A percentile compares a stretch with the other conserved stretches of the same genome.
Conservation (phyloP, 371 early-diverging fungal genomes). For the Mucor plumbeus region DNA sequence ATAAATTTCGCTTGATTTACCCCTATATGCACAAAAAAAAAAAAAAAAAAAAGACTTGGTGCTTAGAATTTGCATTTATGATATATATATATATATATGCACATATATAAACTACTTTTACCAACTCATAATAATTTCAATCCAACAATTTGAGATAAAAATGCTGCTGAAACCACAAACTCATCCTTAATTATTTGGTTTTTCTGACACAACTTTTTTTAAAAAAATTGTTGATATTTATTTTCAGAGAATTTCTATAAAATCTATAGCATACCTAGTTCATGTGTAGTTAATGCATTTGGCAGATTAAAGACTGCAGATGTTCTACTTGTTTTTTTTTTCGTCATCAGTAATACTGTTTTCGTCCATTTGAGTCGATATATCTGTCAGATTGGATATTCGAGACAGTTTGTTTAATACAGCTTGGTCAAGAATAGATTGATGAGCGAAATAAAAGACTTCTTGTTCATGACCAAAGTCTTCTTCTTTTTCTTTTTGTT, state of each 20-base stretch:
- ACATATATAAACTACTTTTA: background rate
- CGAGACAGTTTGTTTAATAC: background rate
- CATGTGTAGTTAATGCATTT: background rate
- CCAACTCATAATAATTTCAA: slow-evolving; percentile 37
- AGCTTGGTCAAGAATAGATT: background rate
- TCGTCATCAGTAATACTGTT: background rate
- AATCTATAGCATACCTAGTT: background rate
- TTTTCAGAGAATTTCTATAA: too few species aligned
- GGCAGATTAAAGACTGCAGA: background rate
- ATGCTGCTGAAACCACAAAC: slow-evolving; percentile 51
- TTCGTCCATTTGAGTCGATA: background rate
- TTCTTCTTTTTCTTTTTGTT: background rate
- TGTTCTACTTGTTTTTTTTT: background rate
- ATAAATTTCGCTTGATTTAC: background rate
- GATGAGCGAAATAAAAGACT: background rate
- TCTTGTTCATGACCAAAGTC: background rate
- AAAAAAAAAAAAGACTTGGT: too few species aligned
- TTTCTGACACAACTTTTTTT: background rate
- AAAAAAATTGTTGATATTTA: too few species aligned
- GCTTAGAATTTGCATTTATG: too few species aligned
- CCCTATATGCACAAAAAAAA: background rate
- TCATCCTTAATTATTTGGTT: slow-evolving; percentile 26
- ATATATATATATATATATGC: background rate
- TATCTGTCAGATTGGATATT: slow-evolving; percentile 3
- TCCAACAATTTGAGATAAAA: slow-evolving; percentile 51